phyloP scores from a whole-genome alignment of 1,139 yeast genomes.

The Pichia sp. region DNA sequence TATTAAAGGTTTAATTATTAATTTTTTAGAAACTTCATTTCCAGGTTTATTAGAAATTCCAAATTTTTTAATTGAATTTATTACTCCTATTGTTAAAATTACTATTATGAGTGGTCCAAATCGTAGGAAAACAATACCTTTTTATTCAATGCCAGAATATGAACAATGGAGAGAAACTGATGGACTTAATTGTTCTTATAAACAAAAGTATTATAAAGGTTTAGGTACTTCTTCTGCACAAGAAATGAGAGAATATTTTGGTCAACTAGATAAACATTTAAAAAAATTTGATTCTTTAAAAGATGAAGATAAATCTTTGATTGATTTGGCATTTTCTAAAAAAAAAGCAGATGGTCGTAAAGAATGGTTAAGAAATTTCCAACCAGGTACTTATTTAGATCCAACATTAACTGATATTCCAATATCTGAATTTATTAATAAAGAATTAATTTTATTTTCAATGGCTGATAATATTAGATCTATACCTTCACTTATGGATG shows the following conservation, averaged over 20 bases:
- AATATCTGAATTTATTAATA: constrained; percentile 88
- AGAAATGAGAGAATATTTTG: constrained; percentile 87
- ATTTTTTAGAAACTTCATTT: constrained; percentile 87
- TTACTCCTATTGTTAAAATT: constrained; percentile 95
- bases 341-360: constrained; percentile 96
- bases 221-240: constrained; percentile 84
- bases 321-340: constrained; percentile 92
- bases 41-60: constrained; percentile 91
- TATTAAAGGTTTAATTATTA: constrained; percentile 92
- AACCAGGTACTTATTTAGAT: constrained; percentile 90
- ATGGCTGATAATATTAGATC: constrained; percentile 97
- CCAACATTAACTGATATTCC: constrained; percentile 76
- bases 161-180: constrained; percentile 89
- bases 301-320: constrained; percentile 71
- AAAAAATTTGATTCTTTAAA: constrained; percentile 80
- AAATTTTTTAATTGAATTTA: constrained; percentile 87
- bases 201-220: constrained; percentile 96
- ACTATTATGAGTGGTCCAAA: constrained; percentile 65
- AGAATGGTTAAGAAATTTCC: constrained; percentile 87
- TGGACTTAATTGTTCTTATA: constrained; percentile 74
- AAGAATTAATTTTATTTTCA: constrained; percentile 88
- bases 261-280: constrained; percentile 78
- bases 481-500: constrained; percentile 90
- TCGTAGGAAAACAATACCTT: constrained; percentile 52
- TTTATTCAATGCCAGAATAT: constrained; percentile 94